Evolutionary conservation across 2,329 filamentous ascomycete genomes (phyloP).

Genomic region (Dactylellina drechsleri): DNA sequence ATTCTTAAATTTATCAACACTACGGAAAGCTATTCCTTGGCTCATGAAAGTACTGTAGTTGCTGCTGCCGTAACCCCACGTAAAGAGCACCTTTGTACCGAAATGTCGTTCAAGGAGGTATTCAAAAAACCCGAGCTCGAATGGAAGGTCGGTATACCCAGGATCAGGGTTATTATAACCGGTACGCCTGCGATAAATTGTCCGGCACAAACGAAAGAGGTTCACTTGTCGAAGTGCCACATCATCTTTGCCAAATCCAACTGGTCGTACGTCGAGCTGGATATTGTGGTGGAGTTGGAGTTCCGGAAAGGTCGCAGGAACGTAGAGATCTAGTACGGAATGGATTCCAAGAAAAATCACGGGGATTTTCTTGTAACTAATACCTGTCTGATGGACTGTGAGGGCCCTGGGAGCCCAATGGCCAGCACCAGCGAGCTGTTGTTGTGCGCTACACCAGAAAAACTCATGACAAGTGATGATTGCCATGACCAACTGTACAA

Average conservation of each 20-base stretch:
- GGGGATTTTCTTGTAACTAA: constrained; percentile 21
- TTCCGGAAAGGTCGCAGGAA: constrained; percentile 2
- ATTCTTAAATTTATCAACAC: constrained; percentile 15
- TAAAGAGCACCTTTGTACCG: constrained; percentile 20
- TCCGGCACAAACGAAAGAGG: constrained; percentile 23
- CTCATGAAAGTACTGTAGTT: constrained; percentile 31
- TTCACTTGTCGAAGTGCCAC: constrained; percentile 11
- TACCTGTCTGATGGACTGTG: background rate
- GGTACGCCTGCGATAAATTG: background rate
- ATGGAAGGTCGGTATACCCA: constrained; percentile 18
- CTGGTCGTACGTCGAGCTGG: constrained; percentile 10
- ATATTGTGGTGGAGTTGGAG: background rate
- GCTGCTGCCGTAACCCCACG: constrained; percentile 33
- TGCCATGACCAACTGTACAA: constrained; percentile 26
- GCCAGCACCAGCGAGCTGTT: constrained; percentile 10
- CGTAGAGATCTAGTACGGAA: constrained; percentile 14
- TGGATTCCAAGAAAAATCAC: constrained; percentile 42
- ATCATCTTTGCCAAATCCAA: constrained; percentile 12
- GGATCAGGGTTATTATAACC: too few species aligned
- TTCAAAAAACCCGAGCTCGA: constrained; percentile 45
- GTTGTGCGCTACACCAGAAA: constrained; percentile 32
- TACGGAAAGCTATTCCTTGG: constrained; percentile 23
- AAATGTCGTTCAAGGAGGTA: constrained; percentile 25
- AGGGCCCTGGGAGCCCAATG: background rate
- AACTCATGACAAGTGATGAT: constrained; percentile 44